Base-by-base conservation (phyloP, 2,329 filamentous ascomycete genomes). In the Cladosporium sp. region DNA sequence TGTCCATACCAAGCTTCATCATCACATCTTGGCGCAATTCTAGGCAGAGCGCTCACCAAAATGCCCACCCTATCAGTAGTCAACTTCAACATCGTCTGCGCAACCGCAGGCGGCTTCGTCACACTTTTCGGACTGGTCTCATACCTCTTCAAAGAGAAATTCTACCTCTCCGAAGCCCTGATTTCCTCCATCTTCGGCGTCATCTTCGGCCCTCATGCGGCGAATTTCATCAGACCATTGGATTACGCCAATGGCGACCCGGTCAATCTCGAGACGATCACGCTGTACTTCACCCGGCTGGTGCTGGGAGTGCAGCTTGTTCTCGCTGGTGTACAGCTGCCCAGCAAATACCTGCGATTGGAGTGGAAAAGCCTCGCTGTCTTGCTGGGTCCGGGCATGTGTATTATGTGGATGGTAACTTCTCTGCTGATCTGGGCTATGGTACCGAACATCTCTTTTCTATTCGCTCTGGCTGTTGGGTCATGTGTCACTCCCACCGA, bases 401-500 rank as follows among this genome's bases (percentile, higher is more conserved):
- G 80, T 1, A 72, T 74, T 53, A 95, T 95, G 90, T 95, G 91
- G 91, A 59, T 95, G 8, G 72, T 77, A 18, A 93, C 86, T n/a
- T 87, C 85, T 57, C 70, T 93, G 1, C 67, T 95, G 2, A 74
- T 95, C 38, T 95, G 84, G 82, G 85, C 69, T 0, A 69, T 95
- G 54, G 81, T 91, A 1, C 87, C 88, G 0, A 71, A 82, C 43
- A 72, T 92, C 13, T 74, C 74, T 25, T 87, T 93, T 56, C 74
- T 95, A 2, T 85, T 93, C 57, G 86, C 91, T 0, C 75, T 95
- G 9, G 86, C 84, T 13, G 75, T 95, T 9, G 90, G 83, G 1
- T 86, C 90, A 0, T 95, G 90, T 62, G 83, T 96, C n/a, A 93
- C 91, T 2, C 91, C 90, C 0, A 95, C 91, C 0, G 91, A 96